Percentiles rank a stretch among this genome's conserved stretches.
phyloP scores from a whole-genome alignment of 305 asterid genomes.

The Stenogyne calaminthoides region DNA sequence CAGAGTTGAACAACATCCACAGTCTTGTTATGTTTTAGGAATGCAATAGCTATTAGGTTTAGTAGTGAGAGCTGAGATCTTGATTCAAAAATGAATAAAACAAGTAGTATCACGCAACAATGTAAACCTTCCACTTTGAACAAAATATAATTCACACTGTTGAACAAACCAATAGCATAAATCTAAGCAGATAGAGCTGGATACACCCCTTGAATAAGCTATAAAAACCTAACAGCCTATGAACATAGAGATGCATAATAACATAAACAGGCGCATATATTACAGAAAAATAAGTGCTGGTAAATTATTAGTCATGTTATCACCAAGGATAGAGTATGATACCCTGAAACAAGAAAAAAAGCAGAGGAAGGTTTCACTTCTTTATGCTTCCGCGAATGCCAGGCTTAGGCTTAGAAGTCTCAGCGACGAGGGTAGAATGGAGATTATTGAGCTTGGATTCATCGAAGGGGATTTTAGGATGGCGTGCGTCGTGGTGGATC shows the following conservation, averaged over 20 bases:
- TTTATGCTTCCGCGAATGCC: conserved; percentile 89
- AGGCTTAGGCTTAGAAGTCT: conserved; percentile 65
- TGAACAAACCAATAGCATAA: background rate
- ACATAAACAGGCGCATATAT: background rate
- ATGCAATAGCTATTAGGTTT: conserved; percentile 1
- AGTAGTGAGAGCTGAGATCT: background rate
- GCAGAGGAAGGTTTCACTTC: conserved; percentile 54
- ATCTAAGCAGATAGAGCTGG: background rate
- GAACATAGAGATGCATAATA: background rate
- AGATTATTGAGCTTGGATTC: conserved; percentile 77
- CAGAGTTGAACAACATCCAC: background rate
- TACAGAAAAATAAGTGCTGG: conserved; percentile 20
- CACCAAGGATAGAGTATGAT: too few species aligned
- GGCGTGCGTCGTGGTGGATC: conserved; percentile 93
- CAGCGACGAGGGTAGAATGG: conserved; percentile 45
- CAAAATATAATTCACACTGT: background rate
- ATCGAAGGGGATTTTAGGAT: conserved; percentile 86
- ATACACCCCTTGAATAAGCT: background rate
- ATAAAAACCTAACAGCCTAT: background rate
- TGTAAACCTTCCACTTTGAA: background rate
- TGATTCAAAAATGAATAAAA: conserved; percentile 6
- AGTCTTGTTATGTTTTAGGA: background rate
- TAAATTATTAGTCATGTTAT: background rate
- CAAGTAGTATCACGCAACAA: background rate
- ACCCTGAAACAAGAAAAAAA: background rate